These are phyloP conservation scores for Kockovaella imperatae DNA, from an alignment of 768 basidiomycete genomes.

Conservation along the genomic window DNA sequence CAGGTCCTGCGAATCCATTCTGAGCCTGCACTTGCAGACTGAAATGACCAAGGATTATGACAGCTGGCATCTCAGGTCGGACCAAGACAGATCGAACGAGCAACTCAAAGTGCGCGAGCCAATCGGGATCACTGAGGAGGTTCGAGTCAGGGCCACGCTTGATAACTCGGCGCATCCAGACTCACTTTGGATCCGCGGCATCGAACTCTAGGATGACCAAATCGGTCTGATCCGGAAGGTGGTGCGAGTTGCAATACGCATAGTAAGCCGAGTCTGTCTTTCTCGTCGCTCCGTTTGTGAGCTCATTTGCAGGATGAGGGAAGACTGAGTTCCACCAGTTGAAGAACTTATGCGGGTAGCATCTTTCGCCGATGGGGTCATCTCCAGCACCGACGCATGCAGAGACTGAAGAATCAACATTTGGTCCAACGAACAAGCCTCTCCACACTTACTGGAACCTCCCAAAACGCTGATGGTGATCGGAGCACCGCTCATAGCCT, in stretches of 20 bases:
- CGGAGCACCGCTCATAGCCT: conserved; percentile 73
- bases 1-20: conserved; percentile 80
- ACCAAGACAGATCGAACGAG: conserved; percentile 85
- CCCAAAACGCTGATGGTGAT: conserved; percentile 85
- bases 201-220: conserved; percentile 93
- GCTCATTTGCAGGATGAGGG: conserved; percentile 92
- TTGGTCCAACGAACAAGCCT: neutral
- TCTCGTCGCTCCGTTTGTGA: conserved; percentile 94
- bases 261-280: conserved; percentile 90
- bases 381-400: conserved; percentile 90
- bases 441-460: conserved; percentile 61
- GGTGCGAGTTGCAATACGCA: conserved; percentile 85
- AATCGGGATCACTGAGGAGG: conserved; percentile 58
- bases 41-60: conserved; percentile 93
- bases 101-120: conserved; percentile 79
- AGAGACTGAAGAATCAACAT: conserved; percentile 56
- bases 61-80: conserved; percentile 81
- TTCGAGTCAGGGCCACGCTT: conserved; percentile 1
- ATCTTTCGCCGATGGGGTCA: conserved; percentile 70
- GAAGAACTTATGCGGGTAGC: conserved; percentile 94
- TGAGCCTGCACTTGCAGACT: conserved; percentile 70
- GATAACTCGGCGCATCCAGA: conserved; percentile 10
- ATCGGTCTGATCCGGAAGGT: conserved; percentile 88
- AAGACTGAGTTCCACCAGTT: conserved; percentile 97
- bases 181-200: conserved; percentile 77